Base-by-base conservation (phyloP, 169 alveolate genomes). In the Eimeria praecox region DNA sequence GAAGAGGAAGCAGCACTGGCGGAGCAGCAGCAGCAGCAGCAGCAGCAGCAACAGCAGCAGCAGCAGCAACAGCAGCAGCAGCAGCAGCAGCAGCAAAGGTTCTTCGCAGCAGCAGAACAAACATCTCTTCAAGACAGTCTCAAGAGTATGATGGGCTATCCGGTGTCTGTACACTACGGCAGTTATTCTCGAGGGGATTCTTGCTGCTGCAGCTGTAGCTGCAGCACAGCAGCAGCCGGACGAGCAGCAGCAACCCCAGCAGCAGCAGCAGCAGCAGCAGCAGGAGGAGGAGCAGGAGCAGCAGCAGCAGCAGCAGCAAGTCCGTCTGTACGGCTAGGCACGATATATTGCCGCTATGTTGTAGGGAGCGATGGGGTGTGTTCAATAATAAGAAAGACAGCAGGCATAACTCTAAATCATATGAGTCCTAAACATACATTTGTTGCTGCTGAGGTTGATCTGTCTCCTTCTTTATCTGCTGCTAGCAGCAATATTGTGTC, bases 321-420 rank as follows among this genome's bases (percentile, higher is more conserved):
- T 16, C 90, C 71, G 6, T 46, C 73, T 20, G 90, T 82, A 24
- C 33, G 73, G 44, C 40, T 54, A 33, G 82, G 93, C 8, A 59
- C 44, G 24, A 42, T 62, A 10, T 42, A 62, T 42, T 91, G 92
- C 44, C 82, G 75, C 46, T 85, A 85, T 49, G 90, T 94, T 62
- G 96, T 94, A 33, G 96, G 96, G 49, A 80, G 96, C 49, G 96
- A 94, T 44, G 96, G 96, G n/a, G 86, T 93, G 35, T 14, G 88
- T 9, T 94, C 96, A 24, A 40, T 42, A 24, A 66, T 94, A 16
- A 35, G 96, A 52, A 94, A 94, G 80, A 78, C 90, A 6, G 66
- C 35, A 30, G 88, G 88, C 44, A 82, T 94, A 42, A 18, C 93
- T 18, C 54, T 94, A 14, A 88, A 83, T 3, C 88, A 80, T 22